A percentile compares a stretch with the other conserved stretches of the same genome.
These are phyloP conservation scores for Blastomyces gilchristii DNA, from an alignment of 2,329 filamentous ascomycete species.

Conservation along the genomic window DNA sequence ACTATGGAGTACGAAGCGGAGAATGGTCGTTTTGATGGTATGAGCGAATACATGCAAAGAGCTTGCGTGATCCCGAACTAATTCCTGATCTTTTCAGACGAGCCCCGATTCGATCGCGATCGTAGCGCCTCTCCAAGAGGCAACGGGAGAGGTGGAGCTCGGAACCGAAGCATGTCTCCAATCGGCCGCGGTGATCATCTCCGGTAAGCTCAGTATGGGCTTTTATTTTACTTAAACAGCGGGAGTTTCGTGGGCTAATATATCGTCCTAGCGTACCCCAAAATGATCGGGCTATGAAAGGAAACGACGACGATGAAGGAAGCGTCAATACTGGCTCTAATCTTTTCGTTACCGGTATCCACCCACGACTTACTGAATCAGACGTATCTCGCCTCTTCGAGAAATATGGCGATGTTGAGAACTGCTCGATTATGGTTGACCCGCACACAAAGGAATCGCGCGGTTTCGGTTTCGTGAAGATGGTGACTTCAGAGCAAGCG, in stretches of 20 bases:
- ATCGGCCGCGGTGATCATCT: constrained; percentile 46
- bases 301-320: constrained; percentile 56
- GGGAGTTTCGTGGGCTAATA: background rate
- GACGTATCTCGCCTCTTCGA: constrained; percentile 94
- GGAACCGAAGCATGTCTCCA: constrained; percentile 55
- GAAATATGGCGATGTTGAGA: constrained; percentile 97
- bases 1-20: constrained; percentile 57
- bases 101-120: constrained; percentile 55
- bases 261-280: constrained; percentile 22
- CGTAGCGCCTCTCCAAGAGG: constrained; percentile 57
- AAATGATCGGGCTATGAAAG: constrained; percentile 35
- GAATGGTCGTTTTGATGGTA: constrained; percentile 57
- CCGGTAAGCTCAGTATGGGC: constrained; percentile 33
- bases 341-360: constrained; percentile 96
- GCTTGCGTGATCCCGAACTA: constrained; percentile 11
- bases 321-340: constrained; percentile 91
- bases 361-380: constrained; percentile 77
- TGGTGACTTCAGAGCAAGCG: constrained; percentile 88
- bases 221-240: background rate
- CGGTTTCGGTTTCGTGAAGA: constrained; percentile 98
- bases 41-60: constrained; percentile 21
- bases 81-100: constrained; percentile 34
- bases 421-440: constrained; percentile 99
- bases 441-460: constrained; percentile 97
- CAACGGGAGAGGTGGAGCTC: constrained; percentile 37